A percentile compares a stretch with the other conserved stretches of the same genome.
Conservation (phyloP, 768 basidiomycete genomes). For the Polyporus arcularius region DNA sequence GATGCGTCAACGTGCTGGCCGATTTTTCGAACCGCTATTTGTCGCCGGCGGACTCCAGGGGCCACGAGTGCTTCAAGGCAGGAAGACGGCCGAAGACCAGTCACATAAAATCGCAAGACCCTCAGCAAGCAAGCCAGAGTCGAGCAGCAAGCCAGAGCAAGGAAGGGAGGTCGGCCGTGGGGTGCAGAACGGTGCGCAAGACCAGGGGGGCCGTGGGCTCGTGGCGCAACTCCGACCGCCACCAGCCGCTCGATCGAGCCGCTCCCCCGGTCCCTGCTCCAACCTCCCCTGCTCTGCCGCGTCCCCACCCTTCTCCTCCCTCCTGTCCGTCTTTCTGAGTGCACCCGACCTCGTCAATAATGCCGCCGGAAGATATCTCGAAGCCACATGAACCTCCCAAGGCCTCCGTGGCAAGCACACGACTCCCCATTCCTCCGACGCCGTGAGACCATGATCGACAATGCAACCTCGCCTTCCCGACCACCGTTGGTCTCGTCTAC, state of each 20-base stretch:
- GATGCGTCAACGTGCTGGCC: not conserved
- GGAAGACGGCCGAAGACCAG: not conserved
- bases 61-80: not conserved
- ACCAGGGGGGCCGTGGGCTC: not conserved
- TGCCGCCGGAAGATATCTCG: no score
- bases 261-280: no score
- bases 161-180: not conserved
- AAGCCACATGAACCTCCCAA: no score
- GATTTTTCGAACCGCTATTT: not conserved
- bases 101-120: not conserved
- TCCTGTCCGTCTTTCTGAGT: no score
- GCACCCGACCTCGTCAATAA: no score
- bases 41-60: not conserved
- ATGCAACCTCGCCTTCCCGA: no score
- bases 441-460: no score
- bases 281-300: no score
- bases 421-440: no score
- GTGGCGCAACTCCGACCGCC: not conserved
- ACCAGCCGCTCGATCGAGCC: not conserved
- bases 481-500: no score
- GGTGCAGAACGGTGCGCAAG: not conserved
- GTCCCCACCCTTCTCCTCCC: no score
- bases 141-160: not conserved
- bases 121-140: not conserved
- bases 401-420: no score